Evolutionary conservation across 192 early-diverging fungal genomes (phyloP).

Genomic region (Coemansia sp.): DNA sequence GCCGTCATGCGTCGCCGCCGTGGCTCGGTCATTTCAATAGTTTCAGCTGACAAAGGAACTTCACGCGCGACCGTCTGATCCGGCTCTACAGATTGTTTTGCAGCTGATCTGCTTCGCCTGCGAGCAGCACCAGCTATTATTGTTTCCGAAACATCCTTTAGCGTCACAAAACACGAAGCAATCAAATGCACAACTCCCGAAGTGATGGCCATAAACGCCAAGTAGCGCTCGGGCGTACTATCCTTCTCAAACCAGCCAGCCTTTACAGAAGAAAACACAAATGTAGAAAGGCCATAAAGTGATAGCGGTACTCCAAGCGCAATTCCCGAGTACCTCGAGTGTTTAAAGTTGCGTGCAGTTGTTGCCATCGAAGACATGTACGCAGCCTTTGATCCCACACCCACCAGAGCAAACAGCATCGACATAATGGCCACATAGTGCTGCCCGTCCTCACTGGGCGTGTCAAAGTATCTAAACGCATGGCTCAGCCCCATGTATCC

Average conservation of each 20-base stretch:
- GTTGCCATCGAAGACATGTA: conserved; percentile 65
- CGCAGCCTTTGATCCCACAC: conserved; percentile 61
- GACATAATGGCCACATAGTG: conserved; percentile 51
- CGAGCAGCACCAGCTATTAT: conserved; percentile 10
- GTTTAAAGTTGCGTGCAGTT: conserved; percentile 60
- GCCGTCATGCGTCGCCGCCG: conserved; percentile 39
- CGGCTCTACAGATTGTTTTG: not conserved
- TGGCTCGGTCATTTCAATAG: conserved; percentile 40
- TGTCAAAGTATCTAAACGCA: conserved; percentile 22
- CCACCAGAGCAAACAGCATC: conserved; percentile 57
- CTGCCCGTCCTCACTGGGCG: conserved; percentile 7
- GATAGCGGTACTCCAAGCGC: conserved; percentile 63
- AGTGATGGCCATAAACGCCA: conserved; percentile 56
- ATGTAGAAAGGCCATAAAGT: conserved; percentile 62
- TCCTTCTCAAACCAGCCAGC: conserved; percentile 52
- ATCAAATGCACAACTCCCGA: conserved; percentile 54
- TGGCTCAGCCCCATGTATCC: conserved; percentile 47
- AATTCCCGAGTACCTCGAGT: conserved; percentile 53
- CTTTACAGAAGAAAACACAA: conserved; percentile 62
- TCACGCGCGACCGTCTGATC: not conserved
- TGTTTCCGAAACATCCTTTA: conserved; percentile 13
- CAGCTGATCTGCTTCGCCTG: conserved; percentile 16
- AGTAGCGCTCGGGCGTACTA: conserved; percentile 50
- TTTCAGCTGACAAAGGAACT: conserved; percentile 9
- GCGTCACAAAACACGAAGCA: conserved; percentile 35